Percentiles rank a stretch among this genome's conserved stretches.
Evolutionary conservation across 441 rosid genomes (phyloP).

Genomic region (Daphne laureola): DNA sequence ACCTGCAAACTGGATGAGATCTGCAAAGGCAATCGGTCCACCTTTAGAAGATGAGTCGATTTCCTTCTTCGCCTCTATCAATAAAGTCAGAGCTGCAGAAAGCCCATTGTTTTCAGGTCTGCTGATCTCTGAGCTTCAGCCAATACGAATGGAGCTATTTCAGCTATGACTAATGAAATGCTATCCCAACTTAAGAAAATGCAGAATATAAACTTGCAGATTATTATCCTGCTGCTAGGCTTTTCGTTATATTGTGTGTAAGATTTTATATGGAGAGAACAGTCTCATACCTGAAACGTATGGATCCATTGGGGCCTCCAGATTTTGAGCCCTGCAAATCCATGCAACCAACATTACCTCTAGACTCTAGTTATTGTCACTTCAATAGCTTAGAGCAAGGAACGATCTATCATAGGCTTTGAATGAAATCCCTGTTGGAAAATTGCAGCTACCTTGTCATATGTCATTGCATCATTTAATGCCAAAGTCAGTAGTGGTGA

Average conservation of each 20-base stretch:
- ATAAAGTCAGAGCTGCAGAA: constrained; percentile 40
- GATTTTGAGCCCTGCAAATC: constrained; percentile 70
- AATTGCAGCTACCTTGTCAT: constrained; percentile 61
- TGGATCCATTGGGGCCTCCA: constrained; percentile 91
- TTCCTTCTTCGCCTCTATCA: constrained; percentile 63
- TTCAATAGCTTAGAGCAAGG: constrained; percentile 9
- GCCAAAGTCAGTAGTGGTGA: constrained; percentile 70
- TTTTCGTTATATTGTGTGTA: not conserved
- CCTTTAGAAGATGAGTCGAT: constrained; percentile 81
- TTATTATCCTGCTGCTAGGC: not conserved
- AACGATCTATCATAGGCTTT: constrained; percentile 6
- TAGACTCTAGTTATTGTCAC: not conserved
- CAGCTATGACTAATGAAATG: constrained; percentile 1
- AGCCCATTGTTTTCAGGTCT: constrained; percentile 83
- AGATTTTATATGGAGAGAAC: constrained; percentile 11
- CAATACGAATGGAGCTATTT: constrained; percentile 16
- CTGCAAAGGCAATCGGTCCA: constrained; percentile 80
- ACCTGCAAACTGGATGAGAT: constrained; percentile 81
- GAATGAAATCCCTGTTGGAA: not conserved
- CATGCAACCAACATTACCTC: constrained; percentile 11
- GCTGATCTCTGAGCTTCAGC: constrained; percentile 87
- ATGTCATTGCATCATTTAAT: constrained; percentile 70
- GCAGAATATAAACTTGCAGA: not conserved
- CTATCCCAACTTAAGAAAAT: not conserved
- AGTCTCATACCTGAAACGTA: constrained; percentile 59